phyloP scores from a whole-genome alignment of 768 basidiomycete genomes.

The Boletus subparvulus region DNA sequence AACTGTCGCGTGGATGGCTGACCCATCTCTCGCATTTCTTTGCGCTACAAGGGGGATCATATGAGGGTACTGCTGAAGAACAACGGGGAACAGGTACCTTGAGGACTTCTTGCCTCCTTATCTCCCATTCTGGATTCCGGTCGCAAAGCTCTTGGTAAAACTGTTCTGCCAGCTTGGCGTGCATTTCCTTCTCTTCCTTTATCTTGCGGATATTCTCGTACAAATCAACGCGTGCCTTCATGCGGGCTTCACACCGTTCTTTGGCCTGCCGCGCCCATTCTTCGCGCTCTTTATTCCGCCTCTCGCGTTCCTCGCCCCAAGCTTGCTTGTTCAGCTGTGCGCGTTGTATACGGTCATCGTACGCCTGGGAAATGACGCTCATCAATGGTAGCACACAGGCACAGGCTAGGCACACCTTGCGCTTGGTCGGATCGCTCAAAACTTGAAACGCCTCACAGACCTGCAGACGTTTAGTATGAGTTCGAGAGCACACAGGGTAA shows the following conservation, averaged over 20 bases:
- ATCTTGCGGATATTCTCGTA: conserved; percentile 40
- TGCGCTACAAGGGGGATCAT: conserved; percentile 22
- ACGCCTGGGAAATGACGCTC: conserved; percentile 36
- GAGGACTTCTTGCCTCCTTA: conserved; percentile 49
- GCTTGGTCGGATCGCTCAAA: conserved; percentile 53
- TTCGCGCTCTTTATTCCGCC: conserved; percentile 48
- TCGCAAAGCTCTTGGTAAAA: conserved; percentile 56
- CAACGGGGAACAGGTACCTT: conserved; percentile 40
- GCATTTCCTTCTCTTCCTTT: conserved; percentile 41
- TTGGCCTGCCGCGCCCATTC: conserved; percentile 54
- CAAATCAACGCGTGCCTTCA: conserved; percentile 40
- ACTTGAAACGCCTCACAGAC: conserved; percentile 63
- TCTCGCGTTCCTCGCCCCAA: conserved; percentile 39
- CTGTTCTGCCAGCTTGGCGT: conserved; percentile 47
- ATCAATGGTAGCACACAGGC: background rate
- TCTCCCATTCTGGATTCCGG: conserved; percentile 62
- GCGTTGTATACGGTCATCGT: conserved; percentile 44
- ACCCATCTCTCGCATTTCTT: conserved; percentile 28
- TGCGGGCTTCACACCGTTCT: conserved; percentile 50
- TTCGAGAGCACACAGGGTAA: conserved; percentile 3
- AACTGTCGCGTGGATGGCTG: conserved; percentile 23
- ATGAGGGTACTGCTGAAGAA: conserved; percentile 5
- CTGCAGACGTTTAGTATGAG: conserved; percentile 37
- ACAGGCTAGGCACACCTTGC: conserved; percentile 43
- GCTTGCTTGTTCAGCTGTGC: conserved; percentile 23